Base-by-base conservation (phyloP, 257 asterid species). In the Sherardia arvensis region DNA sequence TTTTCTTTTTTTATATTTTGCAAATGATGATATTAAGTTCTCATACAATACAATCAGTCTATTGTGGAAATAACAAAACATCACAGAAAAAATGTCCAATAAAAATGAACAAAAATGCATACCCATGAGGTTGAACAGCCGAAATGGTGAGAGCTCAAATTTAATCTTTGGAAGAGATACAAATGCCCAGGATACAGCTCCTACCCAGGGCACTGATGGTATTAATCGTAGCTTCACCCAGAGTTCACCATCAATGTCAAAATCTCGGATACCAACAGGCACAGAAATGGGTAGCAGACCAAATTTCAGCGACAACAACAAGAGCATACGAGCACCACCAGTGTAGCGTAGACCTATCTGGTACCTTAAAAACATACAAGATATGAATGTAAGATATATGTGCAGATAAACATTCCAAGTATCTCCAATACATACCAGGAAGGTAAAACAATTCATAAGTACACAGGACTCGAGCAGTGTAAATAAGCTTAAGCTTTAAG, bases 181-280 rank as follows among this genome's bases (percentile, higher is more conserved):
- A 69, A 93, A 93, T 27, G 99, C 99, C 99, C 99, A 93, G 10
- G 99, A 87, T 80, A 78, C 96, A 67, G 97, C 94, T 76, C 99
- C 99, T 64, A 93, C 95, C 95, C 96, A 93, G n/a, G 99, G 99
- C 73, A 87, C 91, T 63, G 94, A 74, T 64, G 95, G 96, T 84
- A 93, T 84, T 62, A 93, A 66, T 67, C 99, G 73, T 76, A 93
- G 67, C 67, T 93, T 90, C 69, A 93, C 96, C 99, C 99, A 93
- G 36, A 93, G 72, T 74, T 90, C 99, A 54, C 99, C 99, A 62
- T 93, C 99, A 77, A 93, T 85, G 69, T 93, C 99, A 73, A 93
- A 90, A 68, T 93, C 87, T 51, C 95, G 83, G 30, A 93, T 87
- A 53, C 91, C 97, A 32, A 93, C 95, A 45, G 99, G 99, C 77